These are phyloP conservation scores for Acorus gramineus DNA, from an alignment of 106 monocot genomes.

Conservation along the genomic window DNA sequence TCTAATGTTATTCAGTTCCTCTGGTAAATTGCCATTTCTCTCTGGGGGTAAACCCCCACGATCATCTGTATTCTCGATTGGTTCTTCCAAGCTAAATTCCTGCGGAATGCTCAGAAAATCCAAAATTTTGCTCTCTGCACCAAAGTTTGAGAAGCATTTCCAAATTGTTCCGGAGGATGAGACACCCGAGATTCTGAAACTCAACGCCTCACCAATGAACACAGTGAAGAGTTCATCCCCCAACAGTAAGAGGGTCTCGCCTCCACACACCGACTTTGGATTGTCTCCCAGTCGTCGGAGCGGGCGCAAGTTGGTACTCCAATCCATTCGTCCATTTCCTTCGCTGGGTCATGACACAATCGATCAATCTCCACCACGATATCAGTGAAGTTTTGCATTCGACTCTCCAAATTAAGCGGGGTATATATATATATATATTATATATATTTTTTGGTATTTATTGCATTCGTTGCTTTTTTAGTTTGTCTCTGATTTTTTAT, in stretches of 20 bases:
- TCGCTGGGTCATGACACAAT: constrained; percentile 31
- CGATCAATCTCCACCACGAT: constrained; percentile 8
- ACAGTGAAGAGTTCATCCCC: constrained; percentile 62
- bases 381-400: no score
- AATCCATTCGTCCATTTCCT: constrained; percentile 82
- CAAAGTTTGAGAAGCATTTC: constrained; percentile 12
- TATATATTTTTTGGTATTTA: no score
- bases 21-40: constrained; percentile 22
- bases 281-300: constrained; percentile 48
- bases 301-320: constrained; percentile 66
- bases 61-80: constrained; percentile 19
- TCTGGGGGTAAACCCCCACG: constrained; percentile 61
- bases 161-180: constrained; percentile 27
- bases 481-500: no score
- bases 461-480: no score
- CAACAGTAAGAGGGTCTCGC: constrained; percentile 75
- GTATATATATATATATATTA: no score
- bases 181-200: constrained; percentile 29
- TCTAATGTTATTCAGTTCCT: constrained; percentile 19
- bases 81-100: constrained; percentile 17
- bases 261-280: constrained; percentile 31
- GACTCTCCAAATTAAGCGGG: no score
- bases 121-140: constrained; percentile 10
- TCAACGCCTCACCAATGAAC: constrained; percentile 29
- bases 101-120: constrained; percentile 25